A percentile compares a stretch with the other conserved stretches of the same genome.
Evolutionary conservation across 2,329 filamentous ascomycete genomes (phyloP).

Genomic region (Fusarium buharicum): DNA sequence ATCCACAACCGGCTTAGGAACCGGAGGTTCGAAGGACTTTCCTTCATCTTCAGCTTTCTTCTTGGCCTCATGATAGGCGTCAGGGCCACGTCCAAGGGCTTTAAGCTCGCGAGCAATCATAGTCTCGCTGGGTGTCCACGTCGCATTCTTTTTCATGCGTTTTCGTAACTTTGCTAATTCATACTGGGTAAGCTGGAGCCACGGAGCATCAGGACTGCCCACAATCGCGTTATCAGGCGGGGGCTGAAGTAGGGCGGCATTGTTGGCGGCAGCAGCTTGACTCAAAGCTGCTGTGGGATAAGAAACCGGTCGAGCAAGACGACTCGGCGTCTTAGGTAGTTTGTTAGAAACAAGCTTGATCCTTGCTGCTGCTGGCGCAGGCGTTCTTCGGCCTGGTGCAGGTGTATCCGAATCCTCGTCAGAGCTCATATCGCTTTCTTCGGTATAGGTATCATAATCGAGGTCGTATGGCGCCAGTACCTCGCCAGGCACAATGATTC

Average conservation of each 20-base stretch:
- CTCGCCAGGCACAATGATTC: conserved; percentile 73
- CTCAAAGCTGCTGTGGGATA: conserved; percentile 51
- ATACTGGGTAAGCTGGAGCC: conserved; percentile 72
- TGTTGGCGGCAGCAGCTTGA: conserved; percentile 55
- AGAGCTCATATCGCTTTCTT: conserved; percentile 63
- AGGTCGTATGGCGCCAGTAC: conserved; percentile 73
- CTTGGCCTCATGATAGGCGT: conserved; percentile 70
- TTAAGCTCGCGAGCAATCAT: conserved; percentile 86
- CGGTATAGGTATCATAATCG: conserved; percentile 68
- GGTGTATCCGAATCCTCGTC: conserved; percentile 60
- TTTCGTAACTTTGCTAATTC: conserved; percentile 78
- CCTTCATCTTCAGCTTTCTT: conserved; percentile 74
- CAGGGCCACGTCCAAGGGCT: conserved; percentile 72
- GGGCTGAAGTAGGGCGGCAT: conserved; percentile 61
- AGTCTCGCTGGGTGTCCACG: conserved; percentile 84
- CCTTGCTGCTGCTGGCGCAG: conserved; percentile 52
- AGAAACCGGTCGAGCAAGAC: conserved; percentile 48
- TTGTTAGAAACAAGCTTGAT: conserved; percentile 61
- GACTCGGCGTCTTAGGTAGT: conserved; percentile 59
- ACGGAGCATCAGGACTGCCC: conserved; percentile 70
- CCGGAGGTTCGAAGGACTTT: conserved; percentile 63
- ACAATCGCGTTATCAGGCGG: conserved; percentile 69
- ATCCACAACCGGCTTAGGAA: conserved; percentile 55
- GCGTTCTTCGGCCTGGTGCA: conserved; percentile 51
- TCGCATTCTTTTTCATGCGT: conserved; percentile 91